Conservation (phyloP, 1,139 yeast species). For the Blastobotrys malaysiensis region DNA sequence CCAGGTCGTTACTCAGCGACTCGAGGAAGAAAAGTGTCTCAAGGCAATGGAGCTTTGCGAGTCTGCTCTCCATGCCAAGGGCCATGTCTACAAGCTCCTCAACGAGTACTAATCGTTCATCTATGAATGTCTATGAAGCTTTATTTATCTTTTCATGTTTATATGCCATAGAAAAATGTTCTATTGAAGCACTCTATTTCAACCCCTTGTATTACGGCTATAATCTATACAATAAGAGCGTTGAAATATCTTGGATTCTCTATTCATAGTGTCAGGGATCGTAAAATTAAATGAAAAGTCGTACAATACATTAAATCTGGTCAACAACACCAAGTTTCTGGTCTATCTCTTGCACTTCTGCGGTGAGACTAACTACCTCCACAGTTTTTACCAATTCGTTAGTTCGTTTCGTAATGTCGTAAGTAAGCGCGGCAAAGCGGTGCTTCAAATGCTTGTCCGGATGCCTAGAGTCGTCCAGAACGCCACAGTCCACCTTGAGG, state of each 20-base stretch:
- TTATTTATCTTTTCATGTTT: not conserved
- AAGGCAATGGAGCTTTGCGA: conserved; percentile 38
- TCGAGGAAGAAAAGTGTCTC: conserved; percentile 58
- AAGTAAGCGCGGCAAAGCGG: conserved; percentile 90
- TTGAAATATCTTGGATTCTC: no score
- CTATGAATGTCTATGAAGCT: not conserved
- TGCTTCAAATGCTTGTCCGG: conserved; percentile 91
- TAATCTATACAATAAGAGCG: no score
- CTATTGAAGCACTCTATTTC: no score
- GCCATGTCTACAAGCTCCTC: conserved; percentile 27
- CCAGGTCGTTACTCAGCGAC: conserved; percentile 54
- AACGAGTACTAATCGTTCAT: conserved; percentile 19
- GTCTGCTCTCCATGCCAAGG: conserved; percentile 31
- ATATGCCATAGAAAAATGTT: not conserved
- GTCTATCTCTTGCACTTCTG: conserved; percentile 50
- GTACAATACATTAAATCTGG: conserved; percentile 1
- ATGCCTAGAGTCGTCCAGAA: conserved; percentile 46
- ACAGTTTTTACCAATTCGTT: conserved; percentile 93
- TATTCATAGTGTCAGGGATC: not conserved
- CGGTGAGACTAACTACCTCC: conserved; percentile 86
- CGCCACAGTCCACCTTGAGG: conserved; percentile 28
- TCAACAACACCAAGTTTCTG: conserved; percentile 15
- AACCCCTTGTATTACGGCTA: no score
- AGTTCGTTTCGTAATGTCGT: conserved; percentile 93
- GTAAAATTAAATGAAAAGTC: not conserved